Base-by-base conservation (phyloP, 345 rosid species). In the Camelina sativa region DNA sequence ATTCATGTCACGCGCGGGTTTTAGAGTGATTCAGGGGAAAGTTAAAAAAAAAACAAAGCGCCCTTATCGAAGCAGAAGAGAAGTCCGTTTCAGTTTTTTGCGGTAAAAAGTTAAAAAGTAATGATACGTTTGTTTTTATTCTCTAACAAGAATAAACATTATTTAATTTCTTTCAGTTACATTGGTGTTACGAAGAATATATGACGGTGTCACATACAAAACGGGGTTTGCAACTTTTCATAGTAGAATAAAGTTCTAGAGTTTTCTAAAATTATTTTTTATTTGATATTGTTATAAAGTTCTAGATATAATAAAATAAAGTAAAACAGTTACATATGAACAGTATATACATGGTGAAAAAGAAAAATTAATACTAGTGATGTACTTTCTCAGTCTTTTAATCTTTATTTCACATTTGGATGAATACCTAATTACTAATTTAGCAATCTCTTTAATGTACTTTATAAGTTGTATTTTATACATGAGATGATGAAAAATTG, bases 11-110 rank as follows among this genome's bases (percentile, higher is more conserved):
- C 76, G 80, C 76, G 80, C 76, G 76, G 72, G 67, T 77, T 65
- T 76, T 76, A 63, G 80, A 63, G 80, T 70, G 80, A 71, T 71
- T 64, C 72, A 71, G 80, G 75, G 72, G 48, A 40, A 70, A 77
- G 76, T 70, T 28, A 28, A 28, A 28, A 28, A 25, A 28, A 28
- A 28, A 28, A 28, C 64, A 53, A 70, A 53, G 65, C 80, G 47
- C 72, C 2, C 1, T 50, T 56, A 65, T 28, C 80, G 25, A 76
- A 55, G 80, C 65, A 62, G 8, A 34, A 62, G 8, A 34, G 37
- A 34, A 2, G n/a, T 56, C 71, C 35, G 65, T 76, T 76, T 46
- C 53, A 63, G 15, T 16, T 46, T 76, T 76, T 55, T 47, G 60
- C 60, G 60, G 34, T 62, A 35, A 15, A 20, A n/a, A 68, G 15